phyloP scores from a whole-genome alignment of 805 yeast genomes.

The Torulaspora delbrueckii region DNA sequence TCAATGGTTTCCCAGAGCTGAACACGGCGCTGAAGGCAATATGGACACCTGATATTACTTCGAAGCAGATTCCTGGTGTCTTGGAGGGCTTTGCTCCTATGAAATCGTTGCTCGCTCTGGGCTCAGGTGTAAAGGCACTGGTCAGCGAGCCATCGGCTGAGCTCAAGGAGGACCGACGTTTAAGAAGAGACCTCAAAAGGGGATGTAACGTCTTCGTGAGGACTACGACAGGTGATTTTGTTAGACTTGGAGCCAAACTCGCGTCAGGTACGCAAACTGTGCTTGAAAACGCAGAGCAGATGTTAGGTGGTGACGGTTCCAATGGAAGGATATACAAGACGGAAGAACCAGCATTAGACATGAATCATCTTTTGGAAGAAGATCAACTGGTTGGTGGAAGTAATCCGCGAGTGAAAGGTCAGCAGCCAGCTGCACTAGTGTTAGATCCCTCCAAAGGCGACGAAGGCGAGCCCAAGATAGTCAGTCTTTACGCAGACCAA shows the following conservation, averaged over 20 bases:
- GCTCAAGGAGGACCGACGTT: constrained; percentile 65
- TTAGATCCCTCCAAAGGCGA: constrained; percentile 22
- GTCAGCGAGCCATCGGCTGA: constrained; percentile 71
- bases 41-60: constrained; percentile 85
- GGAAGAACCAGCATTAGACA: constrained; percentile 14
- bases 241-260: constrained; percentile 76
- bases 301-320: constrained; percentile 69
- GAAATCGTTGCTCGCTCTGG: constrained; percentile 67
- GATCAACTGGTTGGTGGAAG: constrained; percentile 36
- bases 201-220: constrained; percentile 71
- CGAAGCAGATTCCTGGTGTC: constrained; percentile 76
- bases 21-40: constrained; percentile 52
- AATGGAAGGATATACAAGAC: constrained; percentile 37
- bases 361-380: constrained; percentile 30
- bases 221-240: constrained; percentile 72
- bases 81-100: constrained; percentile 82
- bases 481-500: constrained; percentile 80
- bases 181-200: constrained; percentile 64
- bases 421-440: constrained; percentile 27
- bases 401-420: constrained; percentile 33
- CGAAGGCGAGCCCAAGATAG: constrained; percentile 34
- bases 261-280: constrained; percentile 85
- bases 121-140: constrained; percentile 70
- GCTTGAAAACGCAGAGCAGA: constrained; percentile 73
- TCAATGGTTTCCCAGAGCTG: constrained; percentile 65